Evolutionary conservation across 495 filamentous ascomycete genomes (phyloP).

Genomic region (Aspergillus taichungensis): DNA sequence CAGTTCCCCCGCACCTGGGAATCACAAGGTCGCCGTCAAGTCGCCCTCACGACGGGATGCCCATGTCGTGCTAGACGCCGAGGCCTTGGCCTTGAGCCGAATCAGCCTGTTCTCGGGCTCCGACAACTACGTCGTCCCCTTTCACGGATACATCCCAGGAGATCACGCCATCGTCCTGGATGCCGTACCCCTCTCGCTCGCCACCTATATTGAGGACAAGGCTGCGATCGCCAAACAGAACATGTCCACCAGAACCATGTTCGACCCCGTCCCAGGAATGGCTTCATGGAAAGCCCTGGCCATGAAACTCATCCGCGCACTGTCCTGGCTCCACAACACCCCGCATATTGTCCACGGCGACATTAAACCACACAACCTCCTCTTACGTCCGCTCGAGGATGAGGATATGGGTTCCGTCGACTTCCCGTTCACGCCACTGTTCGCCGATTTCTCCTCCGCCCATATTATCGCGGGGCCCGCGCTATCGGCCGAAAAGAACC

Average conservation of each 20-base stretch:
- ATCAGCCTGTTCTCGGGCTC: slow-evolving; percentile 28
- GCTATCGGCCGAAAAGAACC: slow-evolving; percentile 5
- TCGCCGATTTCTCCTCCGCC: slow-evolving; percentile 55
- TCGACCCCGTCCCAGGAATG: slow-evolving; percentile 39
- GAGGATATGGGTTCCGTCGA: slow-evolving; percentile 5
- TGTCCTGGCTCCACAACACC: slow-evolving; percentile 42
- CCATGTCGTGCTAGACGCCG: slow-evolving; percentile 37
- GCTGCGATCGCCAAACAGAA: slow-evolving; percentile 21
- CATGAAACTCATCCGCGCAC: slow-evolving; percentile 36
- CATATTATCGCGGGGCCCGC: slow-evolving; percentile 17
- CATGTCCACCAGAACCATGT: slow-evolving; percentile 39
- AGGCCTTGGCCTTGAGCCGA: slow-evolving; percentile 44
- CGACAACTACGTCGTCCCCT: slow-evolving; percentile 40
- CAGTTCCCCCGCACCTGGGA: slow-evolving; percentile 31
- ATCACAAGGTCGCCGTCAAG: slow-evolving; percentile 46
- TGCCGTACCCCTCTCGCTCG: slow-evolving; percentile 42
- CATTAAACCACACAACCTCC: slow-evolving; percentile 49
- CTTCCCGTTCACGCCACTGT: slow-evolving; percentile 37
- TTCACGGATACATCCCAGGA: slow-evolving; percentile 45
- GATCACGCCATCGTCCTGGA: slow-evolving; percentile 44
- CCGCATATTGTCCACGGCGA: slow-evolving; percentile 45
- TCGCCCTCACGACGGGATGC: slow-evolving; percentile 41
- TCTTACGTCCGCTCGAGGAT: slow-evolving; percentile 21
- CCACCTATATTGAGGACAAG: slow-evolving; percentile 37
- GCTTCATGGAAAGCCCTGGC: slow-evolving; percentile 38